Conservation (phyloP, 371 early-diverging fungal genomes). For the Mortierella sp. region DNA sequence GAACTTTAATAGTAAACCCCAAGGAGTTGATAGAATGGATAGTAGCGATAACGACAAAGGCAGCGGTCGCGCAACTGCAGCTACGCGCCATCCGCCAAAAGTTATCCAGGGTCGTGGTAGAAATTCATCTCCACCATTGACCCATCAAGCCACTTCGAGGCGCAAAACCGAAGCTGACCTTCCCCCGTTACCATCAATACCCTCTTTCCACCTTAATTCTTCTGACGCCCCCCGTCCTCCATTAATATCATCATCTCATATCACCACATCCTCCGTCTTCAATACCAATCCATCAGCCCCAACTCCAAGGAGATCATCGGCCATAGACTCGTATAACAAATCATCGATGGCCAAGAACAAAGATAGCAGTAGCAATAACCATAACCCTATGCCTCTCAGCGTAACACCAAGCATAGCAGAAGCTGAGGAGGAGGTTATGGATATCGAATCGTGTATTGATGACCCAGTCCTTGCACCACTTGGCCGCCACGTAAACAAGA, state of each 20-base stretch:
- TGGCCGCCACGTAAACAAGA: slow-evolving; percentile 63
- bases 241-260: background rate
- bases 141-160: background rate
- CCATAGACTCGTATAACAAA: slow-evolving; percentile 11
- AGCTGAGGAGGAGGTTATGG: slow-evolving; percentile 48
- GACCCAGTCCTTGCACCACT: slow-evolving; percentile 69
- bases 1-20: background rate
- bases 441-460: slow-evolving; percentile 75
- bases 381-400: background rate
- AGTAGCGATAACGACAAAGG: background rate
- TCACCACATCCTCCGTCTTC: background rate
- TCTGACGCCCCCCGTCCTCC: background rate
- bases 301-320: slow-evolving; percentile 8
- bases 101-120: slow-evolving; percentile 9
- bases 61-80: background rate
- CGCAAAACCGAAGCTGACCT: background rate
- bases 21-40: background rate
- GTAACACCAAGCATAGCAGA: background rate
- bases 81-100: background rate
- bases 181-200: slow-evolving; percentile 1
- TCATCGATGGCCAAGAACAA: slow-evolving; percentile 16
- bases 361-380: background rate
- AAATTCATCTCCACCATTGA: background rate
- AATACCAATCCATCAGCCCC: background rate
- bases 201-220: slow-evolving; percentile 2